Evolutionary conservation across 2,329 filamentous ascomycete species (phyloP).

Genomic region (Eutypella sp.): DNA sequence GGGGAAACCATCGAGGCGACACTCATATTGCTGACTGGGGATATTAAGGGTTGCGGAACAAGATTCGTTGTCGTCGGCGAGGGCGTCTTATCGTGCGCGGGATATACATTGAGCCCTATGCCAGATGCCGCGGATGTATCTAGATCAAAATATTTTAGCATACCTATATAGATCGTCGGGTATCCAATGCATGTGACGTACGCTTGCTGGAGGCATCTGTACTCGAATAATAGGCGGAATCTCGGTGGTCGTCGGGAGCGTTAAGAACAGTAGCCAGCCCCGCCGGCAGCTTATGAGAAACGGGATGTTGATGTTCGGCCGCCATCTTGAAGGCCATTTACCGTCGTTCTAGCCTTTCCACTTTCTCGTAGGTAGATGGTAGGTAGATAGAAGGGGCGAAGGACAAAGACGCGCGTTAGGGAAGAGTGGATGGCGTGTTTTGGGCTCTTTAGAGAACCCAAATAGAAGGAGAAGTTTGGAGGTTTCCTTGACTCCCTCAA

Average conservation of each 20-base stretch:
- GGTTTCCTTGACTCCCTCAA: too few species aligned
- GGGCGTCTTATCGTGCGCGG: conserved; percentile 56
- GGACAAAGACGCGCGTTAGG: too few species aligned
- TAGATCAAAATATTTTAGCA: conserved; percentile 22
- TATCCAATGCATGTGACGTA: conserved; percentile 28
- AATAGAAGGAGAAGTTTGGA: too few species aligned
- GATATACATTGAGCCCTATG: conserved; percentile 39
- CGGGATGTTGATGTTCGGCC: conserved; percentile 30
- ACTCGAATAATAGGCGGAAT: conserved; percentile 49
- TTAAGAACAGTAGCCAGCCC: conserved; percentile 49
- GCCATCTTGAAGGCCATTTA: conserved; percentile 32
- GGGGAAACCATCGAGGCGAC: conserved; percentile 63
- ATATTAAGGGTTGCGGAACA: conserved; percentile 48
- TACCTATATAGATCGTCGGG: conserved; percentile 6
- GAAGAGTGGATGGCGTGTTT: too few species aligned
- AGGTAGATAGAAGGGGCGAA: too few species aligned
- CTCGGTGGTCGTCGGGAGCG: conserved; percentile 43
- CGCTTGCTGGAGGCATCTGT: conserved; percentile 47
- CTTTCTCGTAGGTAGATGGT: too few species aligned
- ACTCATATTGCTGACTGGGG: conserved; percentile 59
- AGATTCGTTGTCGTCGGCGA: conserved; percentile 52
- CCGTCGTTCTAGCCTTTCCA: too few species aligned
- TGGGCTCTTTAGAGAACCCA: too few species aligned
- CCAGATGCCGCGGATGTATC: conserved; percentile 43
- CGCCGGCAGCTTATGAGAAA: conserved; percentile 41